Conservation (phyloP, 2,329 filamentous ascomycete species). For the Diaporthe citri region DNA sequence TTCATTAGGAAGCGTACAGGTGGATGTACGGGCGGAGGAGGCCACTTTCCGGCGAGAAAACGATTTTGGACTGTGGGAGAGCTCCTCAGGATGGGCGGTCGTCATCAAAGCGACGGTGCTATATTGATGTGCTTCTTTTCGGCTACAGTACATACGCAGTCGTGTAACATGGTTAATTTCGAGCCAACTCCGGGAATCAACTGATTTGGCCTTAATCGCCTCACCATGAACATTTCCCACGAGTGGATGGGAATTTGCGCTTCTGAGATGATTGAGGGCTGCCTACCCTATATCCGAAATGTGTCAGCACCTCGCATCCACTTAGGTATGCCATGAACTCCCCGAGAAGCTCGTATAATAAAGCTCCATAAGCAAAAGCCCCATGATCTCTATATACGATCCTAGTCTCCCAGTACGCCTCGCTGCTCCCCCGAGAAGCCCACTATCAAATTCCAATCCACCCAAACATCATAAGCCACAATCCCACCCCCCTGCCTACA, state of each 20-base stretch:
- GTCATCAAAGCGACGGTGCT: conserved; percentile 54
- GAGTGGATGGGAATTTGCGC: not conserved
- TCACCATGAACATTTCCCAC: not conserved
- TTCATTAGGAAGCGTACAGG: conserved; percentile 51
- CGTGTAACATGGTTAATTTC: no score
- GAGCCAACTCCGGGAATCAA: not conserved
- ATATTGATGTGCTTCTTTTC: not conserved
- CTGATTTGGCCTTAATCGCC: not conserved
- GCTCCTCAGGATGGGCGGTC: conserved; percentile 62
- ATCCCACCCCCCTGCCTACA: not conserved
- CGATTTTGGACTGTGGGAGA: conserved; percentile 65
- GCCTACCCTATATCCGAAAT: not conserved
- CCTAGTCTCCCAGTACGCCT: not conserved
- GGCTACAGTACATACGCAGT: not conserved
- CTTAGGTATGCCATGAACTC: not conserved
- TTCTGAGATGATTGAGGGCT: no score
- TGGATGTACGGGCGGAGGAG: conserved; percentile 60
- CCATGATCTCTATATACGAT: not conserved
- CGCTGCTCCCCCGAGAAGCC: not conserved
- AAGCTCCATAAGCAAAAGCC: not conserved
- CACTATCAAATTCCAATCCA: not conserved
- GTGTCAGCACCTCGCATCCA: not conserved
- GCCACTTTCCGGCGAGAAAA: conserved; percentile 65
- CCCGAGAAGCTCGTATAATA: not conserved
- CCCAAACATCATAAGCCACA: conserved; percentile 37